Percentiles rank a stretch among this genome's conserved stretches.
Evolutionary conservation across 1,139 yeast species (phyloP).

Genomic region (Lodderomyces elongisporus): DNA sequence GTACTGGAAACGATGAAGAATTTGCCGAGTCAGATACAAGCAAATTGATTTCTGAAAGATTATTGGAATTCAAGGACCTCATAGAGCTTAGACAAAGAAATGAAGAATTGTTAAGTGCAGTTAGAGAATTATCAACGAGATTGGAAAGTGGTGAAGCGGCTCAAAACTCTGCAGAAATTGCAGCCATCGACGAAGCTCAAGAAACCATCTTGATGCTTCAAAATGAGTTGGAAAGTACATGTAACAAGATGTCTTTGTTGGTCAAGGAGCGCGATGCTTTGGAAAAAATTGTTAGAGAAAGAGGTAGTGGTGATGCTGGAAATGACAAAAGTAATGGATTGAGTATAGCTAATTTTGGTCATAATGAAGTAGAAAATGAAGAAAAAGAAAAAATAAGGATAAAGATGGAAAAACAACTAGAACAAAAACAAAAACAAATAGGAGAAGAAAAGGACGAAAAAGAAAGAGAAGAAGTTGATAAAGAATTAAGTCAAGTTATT

Average conservation of each 20-base stretch:
- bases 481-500: conserved; percentile 22
- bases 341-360: no score
- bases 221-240: conserved; percentile 51
- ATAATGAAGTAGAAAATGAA: no score
- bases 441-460: no score
- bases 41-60: conserved; percentile 61
- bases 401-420: conserved; percentile 27
- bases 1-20: conserved; percentile 28
- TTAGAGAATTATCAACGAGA: conserved; percentile 64
- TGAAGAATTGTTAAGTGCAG: conserved; percentile 60
- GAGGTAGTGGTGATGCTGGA: neutral
- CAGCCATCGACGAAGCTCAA: conserved; percentile 67
- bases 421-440: no score
- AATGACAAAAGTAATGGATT: no score
- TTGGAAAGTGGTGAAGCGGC: conserved; percentile 53
- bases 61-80: conserved; percentile 64
- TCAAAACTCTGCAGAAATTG: conserved; percentile 45
- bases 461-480: conserved; percentile 24
- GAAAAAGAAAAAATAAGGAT: conserved; percentile 17
- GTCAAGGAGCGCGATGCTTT: conserved; percentile 65
- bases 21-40: conserved; percentile 60
- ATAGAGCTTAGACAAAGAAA: conserved; percentile 71
- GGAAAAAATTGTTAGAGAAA: no score
- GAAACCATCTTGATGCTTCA: conserved; percentile 68
- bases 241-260: conserved; percentile 48